These are phyloP conservation scores for Diaporthe vaccinii DNA, from an alignment of 2,329 filamentous ascomycete species.

Conservation along the genomic window DNA sequence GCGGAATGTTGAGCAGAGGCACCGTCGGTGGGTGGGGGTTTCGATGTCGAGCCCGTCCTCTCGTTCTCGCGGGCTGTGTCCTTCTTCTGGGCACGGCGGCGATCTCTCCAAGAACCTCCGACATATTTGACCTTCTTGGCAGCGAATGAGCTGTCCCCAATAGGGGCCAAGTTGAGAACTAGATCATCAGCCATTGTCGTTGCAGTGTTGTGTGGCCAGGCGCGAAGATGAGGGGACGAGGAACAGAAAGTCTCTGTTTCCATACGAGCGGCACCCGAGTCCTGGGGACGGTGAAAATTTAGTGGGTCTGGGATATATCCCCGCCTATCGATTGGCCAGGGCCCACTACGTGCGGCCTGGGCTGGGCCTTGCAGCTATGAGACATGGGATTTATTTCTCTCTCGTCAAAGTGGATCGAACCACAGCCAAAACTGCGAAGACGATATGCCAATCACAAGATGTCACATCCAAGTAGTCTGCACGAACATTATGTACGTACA, in stretches of 20 bases:
- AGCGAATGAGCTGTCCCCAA: constrained; percentile 8
- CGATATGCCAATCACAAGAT: background rate
- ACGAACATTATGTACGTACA: background rate
- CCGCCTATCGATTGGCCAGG: constrained; percentile 17
- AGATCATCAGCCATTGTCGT: constrained; percentile 38
- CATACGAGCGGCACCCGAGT: background rate
- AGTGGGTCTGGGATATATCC: constrained; percentile 10
- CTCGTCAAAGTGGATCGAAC: background rate
- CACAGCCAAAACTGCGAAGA: background rate
- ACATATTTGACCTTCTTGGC: constrained; percentile 37
- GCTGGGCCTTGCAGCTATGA: background rate
- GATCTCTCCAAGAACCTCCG: constrained; percentile 39
- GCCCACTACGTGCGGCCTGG: background rate
- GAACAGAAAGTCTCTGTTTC: constrained; percentile 17
- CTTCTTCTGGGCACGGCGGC: constrained; percentile 38
- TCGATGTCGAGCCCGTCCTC: constrained; percentile 12
- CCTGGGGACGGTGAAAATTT: constrained; percentile 15
- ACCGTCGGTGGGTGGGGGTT: constrained; percentile 4
- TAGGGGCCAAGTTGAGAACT: constrained; percentile 39
- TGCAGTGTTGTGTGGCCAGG: background rate
- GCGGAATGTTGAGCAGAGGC: constrained; percentile 55
- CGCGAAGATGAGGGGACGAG: background rate
- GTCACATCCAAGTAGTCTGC: background rate
- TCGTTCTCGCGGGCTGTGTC: constrained; percentile 33
- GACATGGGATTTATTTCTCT: background rate